Base-by-base conservation (phyloP, 2,329 filamentous ascomycete genomes). In the Xylariaceae sp. region DNA sequence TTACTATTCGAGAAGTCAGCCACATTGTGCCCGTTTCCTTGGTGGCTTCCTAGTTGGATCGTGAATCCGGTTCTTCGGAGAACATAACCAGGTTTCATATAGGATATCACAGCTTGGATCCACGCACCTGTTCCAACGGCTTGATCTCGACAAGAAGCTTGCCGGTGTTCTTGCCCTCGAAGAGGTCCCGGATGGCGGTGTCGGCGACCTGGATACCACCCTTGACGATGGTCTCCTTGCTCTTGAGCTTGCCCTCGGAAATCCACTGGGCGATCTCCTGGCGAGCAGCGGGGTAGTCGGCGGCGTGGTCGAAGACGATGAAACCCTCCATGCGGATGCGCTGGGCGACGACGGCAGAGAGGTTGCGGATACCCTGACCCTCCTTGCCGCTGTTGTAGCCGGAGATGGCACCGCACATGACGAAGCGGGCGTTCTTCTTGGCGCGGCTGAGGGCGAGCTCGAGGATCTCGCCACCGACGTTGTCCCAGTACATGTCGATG, bases 381-480 rank as follows among this genome's bases (percentile, higher is more conserved):
- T 86, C 73, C 50, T 80, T 79, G 45, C 78, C 78, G 17, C 77
- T 70, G 72, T 90, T 90, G 73, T 90, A 90, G 71, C 86, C 81
- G 70, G 81, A 85, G 74, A 91, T 90, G 64, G 73, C 79, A 53
- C 88, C 88, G 73, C 88, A 90, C 73, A 88, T 88, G 65, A 87
- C 83, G 71, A 91, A 88, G 39, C 88, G 80, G 11, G 87, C 76
- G 69, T 81, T 76, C 55, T 75, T 74, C 58, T 85, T 86, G 59
- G 88, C 87, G n/a, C 85, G 79, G 2, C 73, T 75, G 45, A 91
- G 77, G 50, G 85, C 86, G 62, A 84, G 73, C 68, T 90, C 85
- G 35, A 90, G 77, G 56, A 90, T 87, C 62, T 88, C 85, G 4
- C 88, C 88, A 9, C 87, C 88, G 17, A 88, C 85, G 73, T 87